Base-by-base conservation (phyloP, 192 early-diverging fungal genomes). In the Anaeromyces robustus region DNA sequence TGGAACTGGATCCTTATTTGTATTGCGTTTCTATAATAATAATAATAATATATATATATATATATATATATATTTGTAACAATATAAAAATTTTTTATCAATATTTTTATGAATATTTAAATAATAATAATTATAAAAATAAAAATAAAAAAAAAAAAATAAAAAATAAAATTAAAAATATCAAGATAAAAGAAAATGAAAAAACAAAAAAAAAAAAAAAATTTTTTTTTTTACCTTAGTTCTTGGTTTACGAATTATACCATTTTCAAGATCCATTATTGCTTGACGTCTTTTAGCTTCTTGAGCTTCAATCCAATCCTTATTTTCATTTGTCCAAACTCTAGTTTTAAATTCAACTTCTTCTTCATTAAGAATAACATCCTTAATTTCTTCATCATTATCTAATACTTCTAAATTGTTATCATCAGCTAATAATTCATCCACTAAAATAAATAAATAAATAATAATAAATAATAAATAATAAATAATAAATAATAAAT, bases 301-400 rank as follows among this genome's bases (percentile, higher is more conserved):
- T n/a, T 86, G 87, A 80, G 88, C 89, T 78, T 89, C 88, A 32
- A 96, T 85, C 85, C 92, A 97, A 41, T 96, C 95, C 78, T 92
- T 90, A 86, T 98, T 97, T 37, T 93, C 90, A 41, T 90, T 89
- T 80, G 91, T 94, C 97, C 97, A 98, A 29, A 96, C 86, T 78
- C 87, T 85, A 0, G 92, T 93, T 83, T 97, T 97, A 52, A 90
- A 81, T 79, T 88, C 88, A 22, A 94, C 90, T 81, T 98, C 97
- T 2, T 92, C 90, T 2, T 92, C 90, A 19, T 87, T 91, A 29
- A 97, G 84, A 26, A 95, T 87, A 29, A 91, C 86, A 52, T 85
- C 86, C 26, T 87, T 88, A 29, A 95, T 87, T 85, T 95, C 94
- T 34, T 92, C 92, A 82, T 95, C 94, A 80, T 95, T 93, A 30